These are phyloP conservation scores for Mycena belliarum DNA, from an alignment of 768 basidiomycete species.

Conservation along the genomic window DNA sequence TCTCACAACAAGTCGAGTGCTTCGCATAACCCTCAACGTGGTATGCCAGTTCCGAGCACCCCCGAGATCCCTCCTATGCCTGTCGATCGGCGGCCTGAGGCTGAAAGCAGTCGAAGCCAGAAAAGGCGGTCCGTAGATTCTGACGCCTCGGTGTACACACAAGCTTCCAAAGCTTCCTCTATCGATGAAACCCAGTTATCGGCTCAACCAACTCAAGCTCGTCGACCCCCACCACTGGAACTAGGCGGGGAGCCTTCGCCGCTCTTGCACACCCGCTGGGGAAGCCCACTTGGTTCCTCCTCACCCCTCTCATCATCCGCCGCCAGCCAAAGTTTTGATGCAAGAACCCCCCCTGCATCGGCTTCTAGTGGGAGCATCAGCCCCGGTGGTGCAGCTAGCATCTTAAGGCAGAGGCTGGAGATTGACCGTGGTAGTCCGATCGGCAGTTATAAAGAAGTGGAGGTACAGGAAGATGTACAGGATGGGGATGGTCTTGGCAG, in stretches of 20 bases:
- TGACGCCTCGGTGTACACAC: conserved; percentile 37
- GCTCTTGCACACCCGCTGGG: conserved; percentile 43
- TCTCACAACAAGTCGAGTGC: conserved; percentile 29
- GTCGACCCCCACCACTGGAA: conserved; percentile 35
- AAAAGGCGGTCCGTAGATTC: conserved; percentile 32
- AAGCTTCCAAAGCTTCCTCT: conserved; percentile 30
- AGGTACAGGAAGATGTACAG: conserved; percentile 10
- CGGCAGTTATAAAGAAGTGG: conserved; percentile 14
- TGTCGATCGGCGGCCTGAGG: conserved; percentile 7
- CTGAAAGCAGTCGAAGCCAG: conserved; percentile 6
- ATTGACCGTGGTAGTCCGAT: conserved; percentile 23
- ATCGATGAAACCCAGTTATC: conserved; percentile 1
- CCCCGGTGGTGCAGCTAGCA: conserved; percentile 37
- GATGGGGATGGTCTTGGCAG: conserved; percentile 26
- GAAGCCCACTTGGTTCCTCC: conserved; percentile 33
- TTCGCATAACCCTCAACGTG: conserved; percentile 29
- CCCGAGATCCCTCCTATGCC: conserved; percentile 17
- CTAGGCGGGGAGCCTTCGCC: conserved; percentile 30
- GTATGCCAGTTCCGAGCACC: not conserved
- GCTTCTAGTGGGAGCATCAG: conserved; percentile 18
- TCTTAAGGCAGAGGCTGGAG: conserved; percentile 39
- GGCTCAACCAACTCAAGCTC: conserved; percentile 1
- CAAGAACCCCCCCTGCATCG: conserved; percentile 17
- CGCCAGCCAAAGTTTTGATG: conserved; percentile 19
- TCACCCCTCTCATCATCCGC: conserved; percentile 21